Evolutionary conservation across 371 early-diverging fungal genomes (phyloP), one percentile per base, ranked within the genome.

Genomic region (Dichotomocladium elegans): DNA sequence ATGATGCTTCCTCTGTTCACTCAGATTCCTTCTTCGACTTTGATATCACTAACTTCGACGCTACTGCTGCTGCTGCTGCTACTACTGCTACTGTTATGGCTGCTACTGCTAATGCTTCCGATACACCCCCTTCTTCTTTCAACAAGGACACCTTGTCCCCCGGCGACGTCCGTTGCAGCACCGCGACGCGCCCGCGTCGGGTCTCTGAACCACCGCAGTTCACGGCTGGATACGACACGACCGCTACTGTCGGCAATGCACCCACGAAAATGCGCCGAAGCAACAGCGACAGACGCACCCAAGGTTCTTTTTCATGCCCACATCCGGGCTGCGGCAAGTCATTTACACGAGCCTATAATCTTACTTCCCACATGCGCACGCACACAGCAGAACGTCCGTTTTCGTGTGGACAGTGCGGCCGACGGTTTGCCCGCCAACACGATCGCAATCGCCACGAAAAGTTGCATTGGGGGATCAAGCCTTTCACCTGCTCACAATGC

Each of bases 271-370:
- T 55, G 10, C 61, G 61, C 24, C 62, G 62, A 9, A 52, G 57
- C 33, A 61, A 28, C 29, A 53, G 53, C 19, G 60, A 60, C 14
- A 49, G 60, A 3, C 50, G 55, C 1, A 42, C 42, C 3, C 46
- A 33, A 17, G 42, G 41, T 17, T 17, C 61, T 1, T 55, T 51
- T 31, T 40, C 43, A 3, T 64, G 64, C 25, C 60, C 51, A 42
- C 55, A 60, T 49, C 79, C 79, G 2, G 85, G 80, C 7, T 89
- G 90, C 63, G 72, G 66, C 41, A 82, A 82, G 61, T 72, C 74
- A n/a, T 89, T 88, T 56, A 75, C 86, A 21, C 71, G 86, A n/a
- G 76, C 72, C 22, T 87, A 84, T 53, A 88, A 87, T 55, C 69
- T 87, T n/a, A 84, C 74, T 47, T 85, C 87, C 8, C 90, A 89